A percentile compares a stretch with the other conserved stretches of the same genome.
phyloP scores from a whole-genome alignment of 2,329 filamentous ascomycete genomes.

The Stemphylium lycopersici region DNA sequence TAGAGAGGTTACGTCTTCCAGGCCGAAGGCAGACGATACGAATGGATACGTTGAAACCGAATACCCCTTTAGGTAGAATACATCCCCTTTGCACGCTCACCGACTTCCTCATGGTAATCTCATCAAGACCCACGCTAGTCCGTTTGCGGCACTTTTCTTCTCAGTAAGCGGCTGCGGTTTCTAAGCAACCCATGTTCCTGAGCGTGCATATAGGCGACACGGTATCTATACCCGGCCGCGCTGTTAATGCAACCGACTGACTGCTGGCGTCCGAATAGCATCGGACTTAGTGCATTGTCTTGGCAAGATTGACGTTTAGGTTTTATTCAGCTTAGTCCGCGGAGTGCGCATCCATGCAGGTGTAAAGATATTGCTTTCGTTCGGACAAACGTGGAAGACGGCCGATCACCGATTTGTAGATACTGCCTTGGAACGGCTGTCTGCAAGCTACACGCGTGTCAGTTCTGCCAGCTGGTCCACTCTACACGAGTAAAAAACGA shows the following conservation, averaged over 20 bases:
- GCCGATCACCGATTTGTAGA: neutral
- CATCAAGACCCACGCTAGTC: neutral
- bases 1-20: neutral
- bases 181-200: neutral
- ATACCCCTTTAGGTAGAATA: constrained; percentile 14
- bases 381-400: neutral
- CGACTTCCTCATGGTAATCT: neutral
- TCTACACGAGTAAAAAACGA: neutral
- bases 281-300: constrained; percentile 4
- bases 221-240: neutral
- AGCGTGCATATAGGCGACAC: constrained; percentile 9
- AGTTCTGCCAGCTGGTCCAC: neutral
- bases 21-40: neutral
- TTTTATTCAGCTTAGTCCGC: neutral
- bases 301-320: constrained; percentile 8
- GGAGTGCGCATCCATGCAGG: neutral
- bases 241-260: constrained; percentile 10
- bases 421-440: neutral
- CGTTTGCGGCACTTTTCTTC: neutral
- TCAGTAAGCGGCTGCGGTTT: neutral
- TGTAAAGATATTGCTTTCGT: neutral
- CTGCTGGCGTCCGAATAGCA: neutral
- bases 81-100: neutral
- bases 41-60: neutral
- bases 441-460: neutral